These are phyloP conservation scores for Prosopis cineraria DNA, from an alignment of 306 rosid genomes.

Conservation along the genomic window DNA sequence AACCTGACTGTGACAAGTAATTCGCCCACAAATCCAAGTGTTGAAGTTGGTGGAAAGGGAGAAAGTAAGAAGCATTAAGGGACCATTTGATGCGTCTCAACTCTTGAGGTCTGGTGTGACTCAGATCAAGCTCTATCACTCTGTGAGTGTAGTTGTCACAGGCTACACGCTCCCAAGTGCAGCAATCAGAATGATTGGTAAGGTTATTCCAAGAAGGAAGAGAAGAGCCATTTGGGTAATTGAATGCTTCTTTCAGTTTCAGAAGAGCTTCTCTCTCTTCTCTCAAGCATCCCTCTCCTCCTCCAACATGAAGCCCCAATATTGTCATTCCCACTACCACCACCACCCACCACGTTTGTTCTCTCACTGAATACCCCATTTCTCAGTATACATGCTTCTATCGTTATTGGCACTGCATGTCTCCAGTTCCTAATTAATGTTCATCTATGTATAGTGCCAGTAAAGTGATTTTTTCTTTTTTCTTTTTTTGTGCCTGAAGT, in stretches of 20 bases:
- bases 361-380: neutral
- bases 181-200: neutral
- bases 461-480: no score
- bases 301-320: neutral
- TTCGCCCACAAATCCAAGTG: neutral
- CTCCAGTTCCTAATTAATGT: no score
- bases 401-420: no score
- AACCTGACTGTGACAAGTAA: conserved; percentile 27
- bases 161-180: conserved; percentile 2
- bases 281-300: neutral
- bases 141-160: conserved; percentile 13
- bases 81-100: conserved; percentile 8
- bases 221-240: conserved; percentile 23
- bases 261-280: conserved; percentile 14
- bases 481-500: no score
- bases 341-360: neutral
- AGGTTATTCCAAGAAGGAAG: conserved; percentile 22
- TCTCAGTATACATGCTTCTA: neutral
- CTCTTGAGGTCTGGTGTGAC: neutral
- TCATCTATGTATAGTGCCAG: no score
- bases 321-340: neutral
- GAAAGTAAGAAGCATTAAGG: conserved; percentile 6
- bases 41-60: neutral
- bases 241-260: conserved; percentile 18
- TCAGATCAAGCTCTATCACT: neutral